phyloP scores from a whole-genome alignment of 2,329 filamentous ascomycete species.

The Phoma sp. region DNA sequence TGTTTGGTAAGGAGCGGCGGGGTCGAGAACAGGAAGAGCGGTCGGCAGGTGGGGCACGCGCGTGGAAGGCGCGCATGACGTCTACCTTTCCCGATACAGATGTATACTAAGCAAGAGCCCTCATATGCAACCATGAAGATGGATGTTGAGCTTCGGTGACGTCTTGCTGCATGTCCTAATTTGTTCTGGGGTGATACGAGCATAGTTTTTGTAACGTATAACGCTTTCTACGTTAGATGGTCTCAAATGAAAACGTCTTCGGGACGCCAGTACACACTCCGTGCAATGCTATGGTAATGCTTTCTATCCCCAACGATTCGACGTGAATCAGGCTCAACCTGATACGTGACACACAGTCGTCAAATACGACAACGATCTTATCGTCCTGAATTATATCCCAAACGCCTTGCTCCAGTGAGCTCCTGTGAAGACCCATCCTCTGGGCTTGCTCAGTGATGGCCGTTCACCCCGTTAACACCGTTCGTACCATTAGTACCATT shows the following conservation, averaged over 20 bases:
- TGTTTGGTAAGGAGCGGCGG: constrained; percentile 16
- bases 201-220: background rate
- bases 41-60: constrained; percentile 13
- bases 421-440: background rate
- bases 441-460: constrained; percentile 15
- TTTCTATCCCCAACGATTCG: background rate
- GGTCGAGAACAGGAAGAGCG: constrained; percentile 16
- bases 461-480: constrained; percentile 17
- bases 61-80: constrained; percentile 23
- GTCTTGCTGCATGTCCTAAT: background rate
- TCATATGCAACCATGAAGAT: background rate
- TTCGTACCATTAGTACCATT: constrained; percentile 24
- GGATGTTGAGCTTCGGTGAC: background rate
- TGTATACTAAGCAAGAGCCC: background rate
- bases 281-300: constrained; percentile 12
- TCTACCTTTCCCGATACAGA: constrained; percentile 4
- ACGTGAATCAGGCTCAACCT: background rate
- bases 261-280: constrained; percentile 5
- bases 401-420: constrained; percentile 4
- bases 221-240: background rate
- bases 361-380: background rate
- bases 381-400: background rate
- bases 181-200: background rate
- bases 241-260: background rate
- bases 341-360: background rate